Evolutionary conservation across 208 protist genomes (phyloP).

Genomic region (Herpetomonas samuelpessoai): DNA sequence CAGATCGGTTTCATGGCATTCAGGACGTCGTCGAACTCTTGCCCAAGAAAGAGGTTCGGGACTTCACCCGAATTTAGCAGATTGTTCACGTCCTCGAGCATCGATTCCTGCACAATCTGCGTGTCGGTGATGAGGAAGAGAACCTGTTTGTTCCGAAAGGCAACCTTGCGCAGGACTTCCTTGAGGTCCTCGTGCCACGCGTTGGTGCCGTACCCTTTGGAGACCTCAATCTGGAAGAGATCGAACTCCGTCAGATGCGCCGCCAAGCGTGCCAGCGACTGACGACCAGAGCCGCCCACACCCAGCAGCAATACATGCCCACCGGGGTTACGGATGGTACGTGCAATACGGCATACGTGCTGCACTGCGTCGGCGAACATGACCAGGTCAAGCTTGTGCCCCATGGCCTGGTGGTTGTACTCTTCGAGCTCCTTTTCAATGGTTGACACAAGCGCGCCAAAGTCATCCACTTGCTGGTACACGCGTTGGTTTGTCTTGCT

Average conservation of each 20-base stretch:
- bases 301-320: constrained; percentile 97
- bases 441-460: constrained; percentile 64
- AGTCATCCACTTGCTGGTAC: constrained; percentile 92
- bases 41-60: constrained; percentile 95
- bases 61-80: constrained; percentile 98
- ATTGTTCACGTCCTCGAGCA: constrained; percentile 99
- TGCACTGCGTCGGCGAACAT: constrained; percentile 97
- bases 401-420: constrained; percentile 89
- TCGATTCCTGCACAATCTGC: constrained; percentile 96
- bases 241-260: constrained; percentile 95
- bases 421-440: constrained; percentile 92
- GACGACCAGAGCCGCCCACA: constrained; percentile 97
- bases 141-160: constrained; percentile 94
- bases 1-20: constrained; percentile 94
- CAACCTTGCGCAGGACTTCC: constrained; percentile 86
- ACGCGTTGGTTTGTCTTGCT: constrained; percentile 53
- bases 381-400: constrained; percentile 93
- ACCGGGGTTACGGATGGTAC: constrained; percentile 94
- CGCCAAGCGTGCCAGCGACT: constrained; percentile 95
- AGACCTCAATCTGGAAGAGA: constrained; percentile 95
- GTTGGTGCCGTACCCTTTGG: constrained; percentile 95
- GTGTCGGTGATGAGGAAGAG: constrained; percentile 98
- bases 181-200: constrained; percentile 98
- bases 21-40: constrained; percentile 94
- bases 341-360: constrained; percentile 95